These are phyloP conservation scores for Talaromyces islandicus DNA, from an alignment of 2,329 filamentous ascomycete species.

Conservation along the genomic window DNA sequence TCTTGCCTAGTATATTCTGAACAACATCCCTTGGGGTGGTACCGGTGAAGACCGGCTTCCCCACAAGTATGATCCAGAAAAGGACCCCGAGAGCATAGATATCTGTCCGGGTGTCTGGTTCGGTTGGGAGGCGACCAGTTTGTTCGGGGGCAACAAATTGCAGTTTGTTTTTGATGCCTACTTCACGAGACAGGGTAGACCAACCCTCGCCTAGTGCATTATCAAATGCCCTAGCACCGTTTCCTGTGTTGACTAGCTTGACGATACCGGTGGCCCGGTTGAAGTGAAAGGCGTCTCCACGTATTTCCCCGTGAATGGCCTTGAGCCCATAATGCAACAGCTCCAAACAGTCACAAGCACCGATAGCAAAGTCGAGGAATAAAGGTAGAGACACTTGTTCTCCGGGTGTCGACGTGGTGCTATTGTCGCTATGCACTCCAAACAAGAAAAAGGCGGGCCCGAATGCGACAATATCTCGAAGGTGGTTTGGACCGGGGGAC, in stretches of 20 bases:
- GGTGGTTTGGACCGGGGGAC: conserved; percentile 66
- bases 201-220: conserved; percentile 85
- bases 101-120: conserved; percentile 86
- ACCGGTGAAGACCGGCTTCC: conserved; percentile 73
- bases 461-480: conserved; percentile 66
- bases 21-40: conserved; percentile 81
- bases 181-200: conserved; percentile 73
- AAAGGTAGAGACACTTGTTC: conserved; percentile 63
- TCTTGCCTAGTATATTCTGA: conserved; percentile 75
- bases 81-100: conserved; percentile 88
- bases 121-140: conserved; percentile 84
- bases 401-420: conserved; percentile 44
- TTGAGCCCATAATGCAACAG: conserved; percentile 84
- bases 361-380: conserved; percentile 88
- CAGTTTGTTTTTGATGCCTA: conserved; percentile 82
- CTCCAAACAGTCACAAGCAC: conserved; percentile 78
- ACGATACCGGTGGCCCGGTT: conserved; percentile 64
- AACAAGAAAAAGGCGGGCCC: conserved; percentile 67
- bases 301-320: conserved; percentile 83
- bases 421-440: conserved; percentile 44
- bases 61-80: conserved; percentile 80
- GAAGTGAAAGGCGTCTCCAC: conserved; percentile 87
- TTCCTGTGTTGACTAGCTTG: conserved; percentile 78
- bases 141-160: conserved; percentile 92
- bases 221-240: conserved; percentile 81